Evolutionary conservation across 1,284 basidiomycete species (phyloP), one percentile per base, ranked within the genome.

Genomic region (Gastroboletus turbinatus): DNA sequence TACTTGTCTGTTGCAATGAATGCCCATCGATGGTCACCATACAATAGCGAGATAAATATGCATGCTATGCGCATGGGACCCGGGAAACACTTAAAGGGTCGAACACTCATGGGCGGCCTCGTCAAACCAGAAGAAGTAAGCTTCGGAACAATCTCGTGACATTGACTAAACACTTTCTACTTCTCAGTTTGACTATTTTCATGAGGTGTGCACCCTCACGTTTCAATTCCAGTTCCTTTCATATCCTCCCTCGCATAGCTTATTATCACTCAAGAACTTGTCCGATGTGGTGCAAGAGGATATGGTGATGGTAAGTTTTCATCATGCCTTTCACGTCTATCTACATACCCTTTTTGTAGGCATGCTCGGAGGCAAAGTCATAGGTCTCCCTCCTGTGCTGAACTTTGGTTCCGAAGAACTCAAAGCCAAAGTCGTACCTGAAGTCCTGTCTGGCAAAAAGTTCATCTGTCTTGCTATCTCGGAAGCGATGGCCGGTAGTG

Each of bases 61-160:
- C 87, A 92, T 69, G 90, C 92, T 4, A 97, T 97, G 94, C 85
- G 94, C 48, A 77, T 98, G 72, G 96, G 96, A 11, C 88, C 88
- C 19, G 88, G 88, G 23, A 87, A 87, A 65, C 94, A 97, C 67
- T 77, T 98, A 35, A 79, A 92, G 67, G 95, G 94, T 4, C 81
- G 85, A 29, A 84, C 80, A 29, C 79, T 98, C 16, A 90, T 95
- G 80, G 83, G 84, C 57, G 96, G 90, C 6, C 69, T 89, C 30
- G 87, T 97, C 59, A 88, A 85, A 65, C 91, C 92, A 9, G 95
- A 97, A 72, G 86, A 96, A 69, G 87, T 84, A 62, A 73, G 72
- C 59, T 70, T 70, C 42, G 7, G 4, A 38, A n/a, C 29, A 47
- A 8, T 46, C 33, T 23, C 27, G 4, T 36, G 30, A 14, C n/a